Base-by-base conservation (phyloP, 2,329 filamentous ascomycete species). In the Colletotrichum sp. region DNA sequence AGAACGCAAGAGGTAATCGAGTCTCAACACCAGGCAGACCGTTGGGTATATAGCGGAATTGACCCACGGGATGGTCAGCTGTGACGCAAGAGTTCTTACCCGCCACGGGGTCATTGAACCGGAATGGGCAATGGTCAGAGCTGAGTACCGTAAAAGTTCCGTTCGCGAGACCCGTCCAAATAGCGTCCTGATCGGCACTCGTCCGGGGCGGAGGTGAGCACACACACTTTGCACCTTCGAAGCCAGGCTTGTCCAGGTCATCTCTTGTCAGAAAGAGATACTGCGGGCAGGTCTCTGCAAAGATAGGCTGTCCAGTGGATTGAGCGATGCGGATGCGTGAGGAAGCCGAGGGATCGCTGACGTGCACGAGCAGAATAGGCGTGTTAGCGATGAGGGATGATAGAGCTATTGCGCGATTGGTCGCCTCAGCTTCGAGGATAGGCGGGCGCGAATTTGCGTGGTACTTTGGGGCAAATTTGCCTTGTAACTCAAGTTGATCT, bases 11-110 rank as follows among this genome's bases (percentile, higher is more conserved):
- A 0, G 89, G 82, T 18, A 92, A 81, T 3, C 90, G 82, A 4
- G 90, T 92, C 82, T 92, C 91, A 36, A 92, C 85, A 2, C 90
- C 90, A 0, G 90, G 89, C 63, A 88, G 83, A 7, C 90, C 90
- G 78, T 92, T 92, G 12, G 90, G 90, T 61, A 92, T 90, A 71
- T 90, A 87, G 63, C 87, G 86, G 82, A 92, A 92, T 64, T 85
- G 85, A 55, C 83, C 83, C 7, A 84, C 77, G 0, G 85, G 86
- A 3, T 84, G 85, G 5, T 52, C 64, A n/a, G 13, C 34, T 3
- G 64, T 67, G n/a, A 67, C 43, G 21, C 28, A 32, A 16, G 64
- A 68, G 80, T 88, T 89, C 43, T 52, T 52, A 21, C 43, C 43
- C n/a, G 43, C 43, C n/a, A 52, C 43, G 43, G 43, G 43, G n/a